Evolutionary conservation across 441 rosid species (phyloP).

Genomic region (Adansonia madagascariensis): DNA sequence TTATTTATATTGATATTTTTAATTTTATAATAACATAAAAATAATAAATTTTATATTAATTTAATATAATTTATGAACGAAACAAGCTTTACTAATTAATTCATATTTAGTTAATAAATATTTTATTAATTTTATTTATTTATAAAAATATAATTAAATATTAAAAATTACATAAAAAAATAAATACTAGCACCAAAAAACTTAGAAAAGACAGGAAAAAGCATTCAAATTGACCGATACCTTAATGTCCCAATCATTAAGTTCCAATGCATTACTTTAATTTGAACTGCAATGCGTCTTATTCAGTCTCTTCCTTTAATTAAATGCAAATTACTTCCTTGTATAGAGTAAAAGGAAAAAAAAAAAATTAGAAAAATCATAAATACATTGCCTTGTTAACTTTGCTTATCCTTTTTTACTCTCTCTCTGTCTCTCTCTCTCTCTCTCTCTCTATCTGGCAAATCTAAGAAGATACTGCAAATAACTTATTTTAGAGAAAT

Average conservation of each 20-base stretch:
- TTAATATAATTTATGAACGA: too few species aligned
- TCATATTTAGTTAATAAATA: too few species aligned
- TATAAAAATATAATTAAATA: too few species aligned
- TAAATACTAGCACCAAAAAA: too few species aligned
- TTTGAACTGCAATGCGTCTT: neutral
- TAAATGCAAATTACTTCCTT: neutral
- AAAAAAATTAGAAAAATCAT: neutral
- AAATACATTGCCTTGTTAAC: conserved; percentile 8
- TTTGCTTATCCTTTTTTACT: neutral
- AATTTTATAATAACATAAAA: too few species aligned
- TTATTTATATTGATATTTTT: too few species aligned
- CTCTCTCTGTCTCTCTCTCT: conserved; percentile 19
- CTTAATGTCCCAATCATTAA: neutral
- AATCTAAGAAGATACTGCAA: conserved; percentile 48
- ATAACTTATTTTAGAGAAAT: conserved; percentile 33
- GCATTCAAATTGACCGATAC: neutral
- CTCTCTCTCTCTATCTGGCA: conserved; percentile 19
- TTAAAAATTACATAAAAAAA: too few species aligned
- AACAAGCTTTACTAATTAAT: too few species aligned
- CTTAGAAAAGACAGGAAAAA: neutral
- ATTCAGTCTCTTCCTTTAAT: neutral
- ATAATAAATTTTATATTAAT: too few species aligned
- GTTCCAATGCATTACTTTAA: neutral
- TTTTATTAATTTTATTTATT: too few species aligned
- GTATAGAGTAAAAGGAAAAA: neutral